Percentiles rank a stretch among this genome's conserved stretches.
These are phyloP conservation scores for Acanthamoeba healyi DNA, from an alignment of 208 protist genomes.

Conservation along the genomic window DNA sequence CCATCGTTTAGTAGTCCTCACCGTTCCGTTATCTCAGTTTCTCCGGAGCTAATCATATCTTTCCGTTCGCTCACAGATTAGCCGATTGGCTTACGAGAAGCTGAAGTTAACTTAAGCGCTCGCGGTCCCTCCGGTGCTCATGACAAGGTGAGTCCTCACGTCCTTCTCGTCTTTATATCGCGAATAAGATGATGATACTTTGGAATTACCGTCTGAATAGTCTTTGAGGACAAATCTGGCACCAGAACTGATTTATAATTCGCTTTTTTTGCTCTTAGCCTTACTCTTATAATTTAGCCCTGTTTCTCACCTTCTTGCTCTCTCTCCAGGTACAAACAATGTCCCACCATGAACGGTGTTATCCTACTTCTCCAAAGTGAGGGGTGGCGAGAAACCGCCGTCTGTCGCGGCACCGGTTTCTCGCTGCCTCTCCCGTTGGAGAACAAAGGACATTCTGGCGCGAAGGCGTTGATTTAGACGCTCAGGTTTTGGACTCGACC, in stretches of 20 bases:
- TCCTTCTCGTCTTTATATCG: not conserved
- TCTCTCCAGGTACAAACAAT: not conserved
- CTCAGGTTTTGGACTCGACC: no score
- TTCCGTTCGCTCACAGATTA: no score
- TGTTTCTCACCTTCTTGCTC: not conserved
- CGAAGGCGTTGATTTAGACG: no score
- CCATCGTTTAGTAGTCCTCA: not conserved
- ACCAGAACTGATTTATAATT: not conserved
- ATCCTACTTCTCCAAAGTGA: not conserved
- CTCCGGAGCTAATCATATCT: not conserved
- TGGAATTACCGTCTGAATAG: not conserved
- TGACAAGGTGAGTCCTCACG: not conserved
- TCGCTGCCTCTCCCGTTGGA: not conserved
- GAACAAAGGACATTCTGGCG: no score
- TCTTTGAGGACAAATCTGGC: not conserved
- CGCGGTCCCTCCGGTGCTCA: no score
- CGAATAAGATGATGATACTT: not conserved
- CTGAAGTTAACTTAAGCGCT: no score
- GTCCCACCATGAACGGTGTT: not conserved
- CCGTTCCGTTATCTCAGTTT: not conserved
- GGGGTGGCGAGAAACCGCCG: not conserved
- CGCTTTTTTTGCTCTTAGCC: not conserved
- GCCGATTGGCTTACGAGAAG: no score
- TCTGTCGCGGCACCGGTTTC: not conserved
- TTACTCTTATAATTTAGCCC: not conserved